Evolutionary conservation across 257 asterid species (phyloP).

Genomic region (Solanum habrochaites): DNA sequence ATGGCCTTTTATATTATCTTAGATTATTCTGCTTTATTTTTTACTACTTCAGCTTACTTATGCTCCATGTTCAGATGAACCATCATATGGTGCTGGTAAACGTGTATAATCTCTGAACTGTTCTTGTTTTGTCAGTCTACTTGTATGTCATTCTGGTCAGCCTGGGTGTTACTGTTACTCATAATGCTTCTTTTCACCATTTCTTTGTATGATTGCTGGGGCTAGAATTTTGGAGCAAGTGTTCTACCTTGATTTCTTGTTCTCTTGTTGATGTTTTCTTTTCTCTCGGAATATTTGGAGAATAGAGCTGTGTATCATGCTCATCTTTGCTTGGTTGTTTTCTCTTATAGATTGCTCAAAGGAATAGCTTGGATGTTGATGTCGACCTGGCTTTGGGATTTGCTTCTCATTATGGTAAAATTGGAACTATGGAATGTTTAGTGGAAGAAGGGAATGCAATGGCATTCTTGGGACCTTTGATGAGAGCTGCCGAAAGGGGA

Average conservation of each 20-base stretch:
- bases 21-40: not conserved
- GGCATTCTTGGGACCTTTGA: constrained; percentile 92
- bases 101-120: not conserved
- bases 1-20: not conserved
- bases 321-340: not conserved
- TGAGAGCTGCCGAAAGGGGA: constrained; percentile 98
- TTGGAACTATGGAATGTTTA: constrained; percentile 88
- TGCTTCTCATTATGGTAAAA: constrained; percentile 91
- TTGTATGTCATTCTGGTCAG: not conserved
- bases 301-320: not conserved
- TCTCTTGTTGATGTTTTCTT: not conserved
- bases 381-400: constrained; percentile 93
- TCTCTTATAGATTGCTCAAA: constrained; percentile 71
- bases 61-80: not conserved
- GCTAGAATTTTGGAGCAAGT: not conserved
- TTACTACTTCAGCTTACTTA: not conserved
- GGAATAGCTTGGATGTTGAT: constrained; percentile 97
- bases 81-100: not conserved
- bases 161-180: not conserved
- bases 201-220: not conserved
- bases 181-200: not conserved
- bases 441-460: constrained; percentile 93
- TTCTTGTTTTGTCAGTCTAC: not conserved
- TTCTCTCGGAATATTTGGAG: not conserved
- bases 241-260: not conserved